Percentiles rank a stretch among this genome's conserved stretches.
These are phyloP conservation scores for Spatholobus suberectus DNA, from an alignment of 306 rosid species.

Conservation along the genomic window DNA sequence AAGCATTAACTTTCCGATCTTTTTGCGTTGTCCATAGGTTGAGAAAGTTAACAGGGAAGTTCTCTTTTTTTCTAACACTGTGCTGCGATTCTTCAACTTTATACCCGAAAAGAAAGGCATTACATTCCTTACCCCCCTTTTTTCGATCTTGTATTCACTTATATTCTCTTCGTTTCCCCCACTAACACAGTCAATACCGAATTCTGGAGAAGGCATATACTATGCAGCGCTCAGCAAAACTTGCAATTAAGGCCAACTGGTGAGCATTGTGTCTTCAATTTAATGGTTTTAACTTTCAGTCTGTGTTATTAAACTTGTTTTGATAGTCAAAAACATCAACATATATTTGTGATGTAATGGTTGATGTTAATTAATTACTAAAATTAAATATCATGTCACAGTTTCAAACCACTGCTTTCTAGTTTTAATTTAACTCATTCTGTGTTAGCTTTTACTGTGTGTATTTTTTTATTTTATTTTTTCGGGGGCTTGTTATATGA, in stretches of 20 bases:
- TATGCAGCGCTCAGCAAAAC: background rate
- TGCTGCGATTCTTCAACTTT: slow-evolving; percentile 67
- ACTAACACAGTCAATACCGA: slow-evolving; percentile 50
- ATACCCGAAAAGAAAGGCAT: slow-evolving; percentile 69
- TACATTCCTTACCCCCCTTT: slow-evolving; percentile 56
- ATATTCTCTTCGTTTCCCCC: slow-evolving; percentile 57
- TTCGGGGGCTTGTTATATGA: background rate
- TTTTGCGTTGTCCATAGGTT: slow-evolving; percentile 47
- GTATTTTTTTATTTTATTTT: no score
- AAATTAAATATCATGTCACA: background rate
- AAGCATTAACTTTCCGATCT: slow-evolving; percentile 41
- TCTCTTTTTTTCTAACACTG: slow-evolving; percentile 41
- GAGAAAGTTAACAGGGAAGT: slow-evolving; percentile 38
- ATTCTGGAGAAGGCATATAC: background rate
- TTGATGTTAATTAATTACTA: no score
- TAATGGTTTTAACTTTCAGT: background rate
- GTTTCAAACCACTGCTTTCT: background rate
- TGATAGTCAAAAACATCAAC: background rate
- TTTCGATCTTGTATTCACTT: slow-evolving; percentile 31
- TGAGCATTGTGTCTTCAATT: background rate
- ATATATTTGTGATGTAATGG: no score
- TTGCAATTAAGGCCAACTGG: background rate
- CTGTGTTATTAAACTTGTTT: background rate
- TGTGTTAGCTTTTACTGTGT: background rate
- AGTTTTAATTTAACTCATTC: no score